Evolutionary conservation across 2,329 filamentous ascomycete species (phyloP).

Genomic region (Talaromyces islandicus): DNA sequence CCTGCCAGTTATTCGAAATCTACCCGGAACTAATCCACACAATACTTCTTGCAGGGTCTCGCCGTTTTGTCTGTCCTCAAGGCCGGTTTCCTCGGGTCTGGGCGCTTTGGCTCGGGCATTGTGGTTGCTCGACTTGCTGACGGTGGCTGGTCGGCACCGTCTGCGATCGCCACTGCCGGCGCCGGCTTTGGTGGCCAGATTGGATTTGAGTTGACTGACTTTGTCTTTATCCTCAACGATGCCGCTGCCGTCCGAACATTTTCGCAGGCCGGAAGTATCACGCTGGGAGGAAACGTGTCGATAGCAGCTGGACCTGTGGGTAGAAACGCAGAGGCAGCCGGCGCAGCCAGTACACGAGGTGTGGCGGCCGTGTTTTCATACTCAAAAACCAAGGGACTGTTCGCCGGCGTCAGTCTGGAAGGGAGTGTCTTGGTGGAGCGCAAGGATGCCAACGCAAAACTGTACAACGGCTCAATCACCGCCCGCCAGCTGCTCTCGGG

Average conservation of each 20-base stretch:
- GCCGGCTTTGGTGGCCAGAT: constrained; percentile 47
- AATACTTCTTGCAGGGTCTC: constrained; percentile 32
- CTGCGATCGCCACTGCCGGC: constrained; percentile 43
- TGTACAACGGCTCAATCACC: constrained; percentile 78
- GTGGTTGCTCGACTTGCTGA: constrained; percentile 45
- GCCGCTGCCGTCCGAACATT: constrained; percentile 84
- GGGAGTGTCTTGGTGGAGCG: constrained; percentile 90
- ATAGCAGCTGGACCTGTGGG: constrained; percentile 91
- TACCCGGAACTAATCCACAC: background rate
- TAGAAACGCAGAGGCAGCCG: constrained; percentile 90
- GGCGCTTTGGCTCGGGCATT: constrained; percentile 45
- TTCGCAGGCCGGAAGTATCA: constrained; percentile 84
- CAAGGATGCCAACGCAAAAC: constrained; percentile 92
- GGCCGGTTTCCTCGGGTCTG: constrained; percentile 46
- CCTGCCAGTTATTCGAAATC: too few species aligned
- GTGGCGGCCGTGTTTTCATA: constrained; percentile 94
- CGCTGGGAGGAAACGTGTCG: constrained; percentile 91
- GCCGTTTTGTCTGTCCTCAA: constrained; percentile 46
- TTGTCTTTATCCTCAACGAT: constrained; percentile 98
- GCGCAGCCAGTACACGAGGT: constrained; percentile 81
- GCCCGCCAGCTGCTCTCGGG: constrained; percentile 78
- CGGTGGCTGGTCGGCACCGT: constrained; percentile 46
- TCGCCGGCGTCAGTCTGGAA: constrained; percentile 91
- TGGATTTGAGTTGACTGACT: constrained; percentile 52
- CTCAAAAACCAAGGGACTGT: constrained; percentile 95